phyloP scores from a whole-genome alignment of 305 asterid genomes.

The Rubia peregrina region DNA sequence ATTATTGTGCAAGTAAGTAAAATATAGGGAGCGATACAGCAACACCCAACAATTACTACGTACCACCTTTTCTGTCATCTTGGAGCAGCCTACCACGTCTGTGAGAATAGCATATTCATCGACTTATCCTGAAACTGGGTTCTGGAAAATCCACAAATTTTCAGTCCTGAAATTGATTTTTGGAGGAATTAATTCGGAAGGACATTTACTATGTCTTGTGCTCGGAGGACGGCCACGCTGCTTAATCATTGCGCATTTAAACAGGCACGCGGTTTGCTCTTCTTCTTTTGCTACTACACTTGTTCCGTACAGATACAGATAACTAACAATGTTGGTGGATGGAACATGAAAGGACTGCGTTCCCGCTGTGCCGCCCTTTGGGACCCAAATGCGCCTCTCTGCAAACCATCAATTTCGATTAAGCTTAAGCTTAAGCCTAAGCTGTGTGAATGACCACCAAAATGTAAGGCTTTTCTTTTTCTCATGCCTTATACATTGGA shows the following conservation, averaged over 20 bases:
- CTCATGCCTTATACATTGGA: not conserved
- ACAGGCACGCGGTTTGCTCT: not conserved
- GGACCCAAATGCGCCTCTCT: not conserved
- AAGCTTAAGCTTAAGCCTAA: not conserved
- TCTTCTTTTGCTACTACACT: not conserved
- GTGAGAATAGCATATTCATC: too few relatives aligned
- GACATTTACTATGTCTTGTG: not conserved
- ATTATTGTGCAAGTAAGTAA: too few relatives aligned
- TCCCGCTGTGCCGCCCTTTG: not conserved
- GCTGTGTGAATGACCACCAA: slow-evolving; percentile 3
- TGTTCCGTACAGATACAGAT: not conserved
- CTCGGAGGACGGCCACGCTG: not conserved
- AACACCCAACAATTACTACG: too few relatives aligned
- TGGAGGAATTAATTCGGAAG: too few relatives aligned
- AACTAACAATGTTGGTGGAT: not conserved
- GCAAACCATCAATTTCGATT: slow-evolving; percentile 6
- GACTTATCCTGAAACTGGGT: too few relatives aligned
- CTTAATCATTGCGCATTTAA: not conserved
- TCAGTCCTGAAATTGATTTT: too few relatives aligned
- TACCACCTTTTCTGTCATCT: too few relatives aligned
- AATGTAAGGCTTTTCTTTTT: slow-evolving; percentile 4
- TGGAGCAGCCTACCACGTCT: too few relatives aligned
- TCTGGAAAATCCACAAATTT: too few relatives aligned
- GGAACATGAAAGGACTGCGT: slow-evolving; percentile 4
- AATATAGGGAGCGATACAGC: too few relatives aligned